Evolutionary conservation across 345 rosid genomes (phyloP).

Genomic region (Pugionium cornutum): DNA sequence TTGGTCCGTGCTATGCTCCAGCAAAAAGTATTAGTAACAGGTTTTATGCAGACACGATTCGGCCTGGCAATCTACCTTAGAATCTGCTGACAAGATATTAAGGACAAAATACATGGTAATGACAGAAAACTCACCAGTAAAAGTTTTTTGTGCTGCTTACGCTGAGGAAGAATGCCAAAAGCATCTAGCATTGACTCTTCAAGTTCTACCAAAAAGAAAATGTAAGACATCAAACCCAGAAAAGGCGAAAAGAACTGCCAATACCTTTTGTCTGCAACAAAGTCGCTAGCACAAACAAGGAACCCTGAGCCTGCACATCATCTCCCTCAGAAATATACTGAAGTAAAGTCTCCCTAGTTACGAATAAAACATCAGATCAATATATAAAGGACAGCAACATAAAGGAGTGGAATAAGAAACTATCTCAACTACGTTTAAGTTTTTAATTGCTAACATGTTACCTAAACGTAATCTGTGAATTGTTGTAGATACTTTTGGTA

Average conservation of each 20-base stretch:
- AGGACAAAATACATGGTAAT: constrained; percentile 20
- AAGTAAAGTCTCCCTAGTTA: constrained; percentile 75
- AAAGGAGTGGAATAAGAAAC: constrained; percentile 10
- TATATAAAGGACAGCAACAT: neutral
- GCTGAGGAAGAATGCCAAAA: constrained; percentile 97
- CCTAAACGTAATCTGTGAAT: constrained; percentile 61
- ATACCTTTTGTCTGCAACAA: constrained; percentile 96
- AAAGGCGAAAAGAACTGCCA: constrained; percentile 28
- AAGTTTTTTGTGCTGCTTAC: constrained; percentile 92
- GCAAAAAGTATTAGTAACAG: constrained; percentile 3
- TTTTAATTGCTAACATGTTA: constrained; percentile 38
- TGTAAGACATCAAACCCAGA: constrained; percentile 18
- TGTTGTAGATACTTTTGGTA: constrained; percentile 31
- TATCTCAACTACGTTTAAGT: constrained; percentile 9
- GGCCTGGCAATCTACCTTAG: constrained; percentile 1
- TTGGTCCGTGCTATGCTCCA: constrained; percentile 5
- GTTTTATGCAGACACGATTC: constrained; percentile 10
- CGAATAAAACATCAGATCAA: constrained; percentile 10
- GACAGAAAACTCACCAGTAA: constrained; percentile 63
- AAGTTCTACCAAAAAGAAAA: constrained; percentile 55
- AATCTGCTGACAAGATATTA: neutral
- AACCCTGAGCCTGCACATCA: constrained; percentile 75
- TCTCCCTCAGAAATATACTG: constrained; percentile 65
- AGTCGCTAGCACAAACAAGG: constrained; percentile 82
- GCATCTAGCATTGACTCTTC: constrained; percentile 96